Base-by-base conservation (phyloP, 768 basidiomycete genomes). In the Podaxis rugospora region DNA sequence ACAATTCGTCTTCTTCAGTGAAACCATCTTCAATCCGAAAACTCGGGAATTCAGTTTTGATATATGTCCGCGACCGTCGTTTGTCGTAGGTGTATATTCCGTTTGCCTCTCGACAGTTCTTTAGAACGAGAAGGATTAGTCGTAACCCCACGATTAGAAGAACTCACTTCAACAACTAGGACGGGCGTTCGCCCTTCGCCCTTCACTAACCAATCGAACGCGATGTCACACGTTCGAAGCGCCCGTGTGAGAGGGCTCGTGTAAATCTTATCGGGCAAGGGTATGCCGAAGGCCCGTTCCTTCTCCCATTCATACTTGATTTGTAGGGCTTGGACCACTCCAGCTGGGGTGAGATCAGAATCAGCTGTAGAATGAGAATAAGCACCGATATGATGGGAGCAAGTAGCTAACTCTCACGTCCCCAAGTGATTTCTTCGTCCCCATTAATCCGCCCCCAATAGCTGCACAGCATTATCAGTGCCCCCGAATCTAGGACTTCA, bases 81-180 rank as follows among this genome's bases (percentile, higher is more conserved):
- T 81, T 80, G 70, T 92, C 90, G 66, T 88, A 90, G 0, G 89
- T 90, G 61, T 90, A 88, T 1, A 82, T 78, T 0, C 89, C 84
- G 61, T 83, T 81, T 62, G 78, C 78, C 69, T 92, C 90, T 32
- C 89, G 82, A 51, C 83, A 80, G 62, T 87, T 80, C 90, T 92
- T 59, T 6, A 49, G 13, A 44, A 47, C 23, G 25, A 61, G 40
- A 10, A 51, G 57, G 53, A n/a, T 42, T 7, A 37, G 21, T 18
- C 27, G 42, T 44, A 7, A 46, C 3, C 18, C 10, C 44, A 50
- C n/a, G 49, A 14, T 42, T 16, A 21, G 10, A 16, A 36, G 27
- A 10, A 66, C 65, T 16, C 44, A 86, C 89, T 80, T 90, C 89
- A 11, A 87, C 63, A 23, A 90, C 74, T 4, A 78, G 67, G 0